Conservation (phyloP, 2,329 filamentous ascomycete genomes). For the Byssothecium circinans region DNA sequence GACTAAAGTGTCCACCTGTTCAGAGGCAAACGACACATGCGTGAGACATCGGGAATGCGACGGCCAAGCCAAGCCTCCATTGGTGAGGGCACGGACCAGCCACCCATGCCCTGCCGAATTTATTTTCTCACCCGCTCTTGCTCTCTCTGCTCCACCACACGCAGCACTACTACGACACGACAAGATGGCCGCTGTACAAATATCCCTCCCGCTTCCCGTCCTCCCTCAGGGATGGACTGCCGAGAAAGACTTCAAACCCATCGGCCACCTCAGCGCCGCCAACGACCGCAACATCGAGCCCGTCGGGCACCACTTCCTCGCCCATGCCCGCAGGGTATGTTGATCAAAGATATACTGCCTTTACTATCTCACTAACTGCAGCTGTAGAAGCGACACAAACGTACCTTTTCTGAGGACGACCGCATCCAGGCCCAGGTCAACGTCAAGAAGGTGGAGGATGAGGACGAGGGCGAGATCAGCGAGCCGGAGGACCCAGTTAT, state of each 20-base stretch:
- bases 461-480: slow-evolving; percentile 86
- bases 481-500: slow-evolving; percentile 92
- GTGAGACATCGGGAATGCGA: slow-evolving; percentile 1
- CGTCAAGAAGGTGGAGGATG: slow-evolving; percentile 93
- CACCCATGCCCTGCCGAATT: slow-evolving; percentile 2
- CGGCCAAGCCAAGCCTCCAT: neutral
- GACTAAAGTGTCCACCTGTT: slow-evolving; percentile 21
- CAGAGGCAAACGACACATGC: slow-evolving; percentile 16
- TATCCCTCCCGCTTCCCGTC: slow-evolving; percentile 69
- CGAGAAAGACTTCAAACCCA: slow-evolving; percentile 88
- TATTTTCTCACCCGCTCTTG: slow-evolving; percentile 13
- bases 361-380: slow-evolving; percentile 17
- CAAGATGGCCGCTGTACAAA: slow-evolving; percentile 66
- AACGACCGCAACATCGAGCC: slow-evolving; percentile 90
- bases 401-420: slow-evolving; percentile 98
- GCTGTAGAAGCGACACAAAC: slow-evolving; percentile 76
- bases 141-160: slow-evolving; percentile 5
- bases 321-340: slow-evolving; percentile 85
- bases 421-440: slow-evolving; percentile 93
- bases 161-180: slow-evolving; percentile 6
- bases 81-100: neutral
- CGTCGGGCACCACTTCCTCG: slow-evolving; percentile 95
- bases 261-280: slow-evolving; percentile 74
- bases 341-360: neutral
- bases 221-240: slow-evolving; percentile 80